Base-by-base conservation (phyloP, 23 red algal genomes). In the Gracilaria vermiculophylla region DNA sequence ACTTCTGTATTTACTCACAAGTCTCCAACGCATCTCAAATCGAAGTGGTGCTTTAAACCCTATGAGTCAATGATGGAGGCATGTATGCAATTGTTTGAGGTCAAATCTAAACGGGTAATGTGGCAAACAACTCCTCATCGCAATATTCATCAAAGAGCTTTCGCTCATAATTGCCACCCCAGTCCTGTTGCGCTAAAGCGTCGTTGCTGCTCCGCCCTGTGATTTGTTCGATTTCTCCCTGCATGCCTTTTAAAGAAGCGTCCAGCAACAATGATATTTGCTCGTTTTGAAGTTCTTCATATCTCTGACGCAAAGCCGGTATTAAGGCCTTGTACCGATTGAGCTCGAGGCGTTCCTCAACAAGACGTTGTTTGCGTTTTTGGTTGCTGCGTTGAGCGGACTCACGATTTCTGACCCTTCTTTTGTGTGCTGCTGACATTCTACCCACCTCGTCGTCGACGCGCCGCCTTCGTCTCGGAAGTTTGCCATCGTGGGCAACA, bases 351-450 rank as follows among this genome's bases (percentile, higher is more conserved):
- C 53, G 49, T 10, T 79, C 53, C 44, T 50, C 19, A 10, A 20
- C 45, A 54, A 79, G 53, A 0, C 34, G 37, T 39, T 49, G 21
- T 79, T 55, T 79, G n/a, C 76, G 76, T 23, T 15, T 17, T 27
- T 34, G 49, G 28, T 79, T 79, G 50, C 50, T 57, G 2, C 76
- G 43, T 31, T 79, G 76, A 29, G 76, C 76, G n/a, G 50, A 57
- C 32, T 37, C 53, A n/a, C 76, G 49, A 55, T 79, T 79, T 39
- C 76, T 16, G 28, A 79, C 76, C 53, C 45, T 79, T 60, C 76
- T 52, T 58, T n/a, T 52, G 35, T 79, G 76, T 27, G 34, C 39
- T 57, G 53, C 42, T 1, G 76, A 79, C 33, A 37, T 60, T 57
- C 76, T 54, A 32, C 45, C 45, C 19, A 79, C 29, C 9, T 54